Evolutionary conservation across 345 rosid species (phyloP).

Genomic region (Eucalyptus sideroxylon): DNA sequence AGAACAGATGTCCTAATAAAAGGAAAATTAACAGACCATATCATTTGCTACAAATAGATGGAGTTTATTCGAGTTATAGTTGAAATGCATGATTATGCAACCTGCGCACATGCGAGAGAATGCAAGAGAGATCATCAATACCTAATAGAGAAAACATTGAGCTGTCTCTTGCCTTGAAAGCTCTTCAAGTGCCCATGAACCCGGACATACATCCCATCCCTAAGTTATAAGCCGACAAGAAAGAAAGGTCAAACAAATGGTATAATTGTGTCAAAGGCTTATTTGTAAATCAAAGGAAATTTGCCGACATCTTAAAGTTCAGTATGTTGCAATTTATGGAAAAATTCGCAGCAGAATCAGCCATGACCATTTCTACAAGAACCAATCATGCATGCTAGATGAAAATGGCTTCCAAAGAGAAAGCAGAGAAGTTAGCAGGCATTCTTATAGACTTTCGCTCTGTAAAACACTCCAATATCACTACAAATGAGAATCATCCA

Average conservation of each 20-base stretch:
- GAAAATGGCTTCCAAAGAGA: not conserved
- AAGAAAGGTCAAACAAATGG: not conserved
- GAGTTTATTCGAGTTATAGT: not conserved
- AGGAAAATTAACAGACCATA: not conserved
- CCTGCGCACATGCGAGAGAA: not conserved
- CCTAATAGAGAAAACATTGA: conserved; percentile 74
- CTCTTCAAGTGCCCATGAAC: conserved; percentile 73
- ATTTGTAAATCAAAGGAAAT: not conserved
- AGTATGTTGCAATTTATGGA: not conserved
- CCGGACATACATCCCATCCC: conserved; percentile 85
- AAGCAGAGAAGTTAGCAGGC: not conserved
- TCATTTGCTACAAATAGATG: not conserved
- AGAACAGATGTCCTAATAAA: not conserved
- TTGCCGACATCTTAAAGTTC: not conserved
- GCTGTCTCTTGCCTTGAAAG: conserved; percentile 59
- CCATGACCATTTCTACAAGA: not conserved
- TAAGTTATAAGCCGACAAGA: not conserved
- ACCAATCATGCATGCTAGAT: not conserved
- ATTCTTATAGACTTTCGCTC: not conserved
- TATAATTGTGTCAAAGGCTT: not conserved
- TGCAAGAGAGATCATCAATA: not conserved
- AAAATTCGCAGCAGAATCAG: not conserved
- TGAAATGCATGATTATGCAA: not conserved
- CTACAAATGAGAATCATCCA: not conserved
- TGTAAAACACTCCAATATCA: not conserved